Percentiles rank a stretch among this genome's conserved stretches.
Conservation (phyloP, 768 basidiomycete genomes). For the Heimioporus sp. region DNA sequence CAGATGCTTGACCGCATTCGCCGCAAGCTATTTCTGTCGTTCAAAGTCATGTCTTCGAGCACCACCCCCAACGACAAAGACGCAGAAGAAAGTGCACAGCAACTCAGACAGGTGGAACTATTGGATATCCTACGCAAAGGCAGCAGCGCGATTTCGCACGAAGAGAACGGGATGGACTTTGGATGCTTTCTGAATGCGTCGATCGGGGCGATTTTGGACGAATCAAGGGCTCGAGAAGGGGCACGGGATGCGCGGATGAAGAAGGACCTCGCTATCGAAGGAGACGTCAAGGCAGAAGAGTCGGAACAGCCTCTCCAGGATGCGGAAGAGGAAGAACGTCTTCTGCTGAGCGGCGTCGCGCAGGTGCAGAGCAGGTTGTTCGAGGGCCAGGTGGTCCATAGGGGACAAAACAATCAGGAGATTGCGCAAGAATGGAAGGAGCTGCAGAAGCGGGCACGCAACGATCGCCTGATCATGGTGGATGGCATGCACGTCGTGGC, state of each 20-base stretch:
- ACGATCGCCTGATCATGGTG: constrained; percentile 37
- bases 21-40: constrained; percentile 64
- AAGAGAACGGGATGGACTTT: constrained; percentile 40
- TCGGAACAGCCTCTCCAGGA: constrained; percentile 33
- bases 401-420: constrained; percentile 36
- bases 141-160: constrained; percentile 48
- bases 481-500: constrained; percentile 37
- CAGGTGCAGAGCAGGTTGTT: constrained; percentile 58
- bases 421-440: constrained; percentile 48
- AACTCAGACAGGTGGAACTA: constrained; percentile 44
- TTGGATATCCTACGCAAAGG: constrained; percentile 57
- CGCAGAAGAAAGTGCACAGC: constrained; percentile 26
- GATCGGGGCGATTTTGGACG: constrained; percentile 43
- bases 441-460: constrained; percentile 43
- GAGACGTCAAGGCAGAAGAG: constrained; percentile 15
- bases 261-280: constrained; percentile 32
- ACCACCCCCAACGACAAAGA: constrained; percentile 14
- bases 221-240: constrained; percentile 43
- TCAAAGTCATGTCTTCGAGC: constrained; percentile 58
- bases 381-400: constrained; percentile 46
- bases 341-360: constrained; percentile 52
- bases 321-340: constrained; percentile 54
- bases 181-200: constrained; percentile 43
- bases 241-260: constrained; percentile 46
- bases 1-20: constrained; percentile 73